Conservation (phyloP, 2,329 filamentous ascomycete genomes). For the Blastomyces gilchristii region DNA sequence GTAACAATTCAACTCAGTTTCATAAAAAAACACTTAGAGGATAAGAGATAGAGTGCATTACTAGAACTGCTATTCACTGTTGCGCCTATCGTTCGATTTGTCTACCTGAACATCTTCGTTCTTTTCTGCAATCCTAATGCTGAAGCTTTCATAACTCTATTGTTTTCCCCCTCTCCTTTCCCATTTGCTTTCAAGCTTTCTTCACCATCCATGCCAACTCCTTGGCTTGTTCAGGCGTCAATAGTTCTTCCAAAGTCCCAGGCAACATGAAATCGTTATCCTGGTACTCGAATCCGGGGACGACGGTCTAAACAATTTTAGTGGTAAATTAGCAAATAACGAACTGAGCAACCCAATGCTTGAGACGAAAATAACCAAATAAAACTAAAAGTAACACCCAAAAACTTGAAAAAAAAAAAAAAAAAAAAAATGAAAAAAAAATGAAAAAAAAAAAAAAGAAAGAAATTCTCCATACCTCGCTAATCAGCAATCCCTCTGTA, state of each 20-base stretch:
- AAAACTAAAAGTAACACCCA: background rate
- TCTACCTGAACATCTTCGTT: background rate
- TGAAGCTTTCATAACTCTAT: background rate
- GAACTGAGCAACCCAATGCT: no score
- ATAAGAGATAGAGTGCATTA: no score
- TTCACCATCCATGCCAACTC: slow-evolving; percentile 36
- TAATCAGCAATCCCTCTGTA: slow-evolving; percentile 50
- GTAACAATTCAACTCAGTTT: background rate
- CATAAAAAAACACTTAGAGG: background rate
- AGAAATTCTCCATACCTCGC: slow-evolving; percentile 39
- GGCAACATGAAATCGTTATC: slow-evolving; percentile 57
- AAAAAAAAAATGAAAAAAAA: no score
- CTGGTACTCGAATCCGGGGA: slow-evolving; percentile 57
- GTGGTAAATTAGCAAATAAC: background rate
- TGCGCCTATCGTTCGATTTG: background rate
- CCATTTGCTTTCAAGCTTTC: slow-evolving; percentile 16
- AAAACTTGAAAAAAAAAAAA: slow-evolving; percentile 1
- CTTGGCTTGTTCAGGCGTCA: slow-evolving; percentile 42
- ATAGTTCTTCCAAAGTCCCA: slow-evolving; percentile 42
- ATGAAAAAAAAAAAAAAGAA: no score
- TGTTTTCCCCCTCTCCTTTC: background rate
- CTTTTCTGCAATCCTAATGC: background rate
- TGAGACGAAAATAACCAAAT: background rate
- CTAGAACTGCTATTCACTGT: background rate
- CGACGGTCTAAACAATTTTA: slow-evolving; percentile 40